Base-by-base conservation (phyloP, 225 moss, liverwort and hornwort species). In the Climacium dendroides region DNA sequence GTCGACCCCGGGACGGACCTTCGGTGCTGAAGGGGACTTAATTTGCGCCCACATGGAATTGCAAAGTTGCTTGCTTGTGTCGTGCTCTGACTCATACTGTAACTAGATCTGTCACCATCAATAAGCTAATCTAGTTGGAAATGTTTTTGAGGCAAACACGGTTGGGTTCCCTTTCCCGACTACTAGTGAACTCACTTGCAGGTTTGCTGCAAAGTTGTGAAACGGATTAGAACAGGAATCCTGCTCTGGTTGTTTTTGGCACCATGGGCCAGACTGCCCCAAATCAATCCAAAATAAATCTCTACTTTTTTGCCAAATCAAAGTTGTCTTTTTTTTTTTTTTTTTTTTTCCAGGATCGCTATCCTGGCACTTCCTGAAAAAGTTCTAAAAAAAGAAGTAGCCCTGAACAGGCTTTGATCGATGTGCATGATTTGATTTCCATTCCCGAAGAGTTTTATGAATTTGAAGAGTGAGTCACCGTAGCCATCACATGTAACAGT, bases 1-100 rank as follows among this genome's bases (percentile, higher is more conserved):
- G 94, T 95, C 53, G 62, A 80, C 55, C 87, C 94, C 2, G 95
- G 95, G 84, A 35, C 70, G 11, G 87, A 95, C 79, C 90, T 96
- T 7, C 61, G 82, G 34, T 91, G 87, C 71, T 89, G 69, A 83
- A 83, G 23, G 37, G 37, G 50, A 15, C 13, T 34, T n/a, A n/a
- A n/a, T n/a, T 74, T 7, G 8, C 8, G 15, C 20, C 9, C 24
- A 15, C 9, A 54, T 24, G 41, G 16, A 37, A 81, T 37, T 39
- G 54, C 55, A 34, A 54, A 55, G 32, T 74, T 30, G 6, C 18
- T 59, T 48, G 61, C 30, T 34, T 30, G 12, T 11, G 32, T 59
- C 50, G 24, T 58, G 69, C 32, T n/a, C 35, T 16, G 45, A 45
- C 26, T 35, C 50, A 57, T 43, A 63, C 23, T 35, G 55, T 20